These are phyloP conservation scores for Apiospora marii DNA, from an alignment of 2,329 filamentous ascomycete genomes.

Conservation along the genomic window DNA sequence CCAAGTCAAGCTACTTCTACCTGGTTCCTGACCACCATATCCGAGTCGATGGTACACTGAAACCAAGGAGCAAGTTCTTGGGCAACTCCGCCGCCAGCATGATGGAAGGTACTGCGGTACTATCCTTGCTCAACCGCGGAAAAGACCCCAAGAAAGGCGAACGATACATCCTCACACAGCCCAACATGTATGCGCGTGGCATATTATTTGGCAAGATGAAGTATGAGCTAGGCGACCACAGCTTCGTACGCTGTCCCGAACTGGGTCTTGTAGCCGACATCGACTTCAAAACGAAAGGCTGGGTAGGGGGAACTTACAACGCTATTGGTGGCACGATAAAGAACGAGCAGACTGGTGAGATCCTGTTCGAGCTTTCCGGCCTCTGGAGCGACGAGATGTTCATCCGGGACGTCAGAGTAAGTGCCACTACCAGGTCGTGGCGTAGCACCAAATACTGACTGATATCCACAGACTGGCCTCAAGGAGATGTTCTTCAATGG, in stretches of 20 bases:
- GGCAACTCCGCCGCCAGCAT: slow-evolving; percentile 97
- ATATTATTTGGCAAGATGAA: slow-evolving; percentile 99
- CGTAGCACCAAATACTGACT: not conserved
- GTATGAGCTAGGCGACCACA: slow-evolving; percentile 97
- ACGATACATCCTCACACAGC: slow-evolving; percentile 92
- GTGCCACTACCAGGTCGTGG: slow-evolving; percentile 37
- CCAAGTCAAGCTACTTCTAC: slow-evolving; percentile 99
- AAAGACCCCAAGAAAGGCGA: slow-evolving; percentile 72
- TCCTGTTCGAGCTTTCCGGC: slow-evolving; percentile 90
- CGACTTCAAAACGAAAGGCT: slow-evolving; percentile 98
- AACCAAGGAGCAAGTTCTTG: slow-evolving; percentile 92
- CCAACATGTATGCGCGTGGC: slow-evolving; percentile 98
- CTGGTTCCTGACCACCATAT: slow-evolving; percentile 95
- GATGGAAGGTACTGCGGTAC: slow-evolving; percentile 95
- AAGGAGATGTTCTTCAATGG: slow-evolving; percentile 93
- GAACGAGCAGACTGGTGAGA: slow-evolving; percentile 84
- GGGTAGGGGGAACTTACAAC: slow-evolving; percentile 96
- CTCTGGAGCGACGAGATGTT: slow-evolving; percentile 96
- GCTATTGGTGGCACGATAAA: slow-evolving; percentile 92
- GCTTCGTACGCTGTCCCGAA: slow-evolving; percentile 90
- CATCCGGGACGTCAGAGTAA: slow-evolving; percentile 81
- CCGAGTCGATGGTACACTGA: slow-evolving; percentile 92
- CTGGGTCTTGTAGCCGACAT: slow-evolving; percentile 86
- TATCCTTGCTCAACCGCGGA: slow-evolving; percentile 83
- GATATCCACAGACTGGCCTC: slow-evolving; percentile 74